Evolutionary conservation across 2,329 filamentous ascomycete genomes (phyloP).

Genomic region (Cladorrhinum sp.): DNA sequence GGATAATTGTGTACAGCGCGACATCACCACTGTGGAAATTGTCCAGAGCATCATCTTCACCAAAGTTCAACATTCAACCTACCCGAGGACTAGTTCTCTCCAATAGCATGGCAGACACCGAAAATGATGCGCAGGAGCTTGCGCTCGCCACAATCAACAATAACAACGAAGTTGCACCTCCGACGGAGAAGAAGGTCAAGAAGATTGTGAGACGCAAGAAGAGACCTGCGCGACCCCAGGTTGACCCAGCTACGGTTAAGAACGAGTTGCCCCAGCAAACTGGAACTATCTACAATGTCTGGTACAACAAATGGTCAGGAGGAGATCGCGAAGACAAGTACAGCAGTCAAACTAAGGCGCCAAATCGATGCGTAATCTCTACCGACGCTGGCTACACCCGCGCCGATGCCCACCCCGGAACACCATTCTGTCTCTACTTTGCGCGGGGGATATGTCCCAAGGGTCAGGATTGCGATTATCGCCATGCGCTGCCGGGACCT

Average conservation of each 20-base stretch:
- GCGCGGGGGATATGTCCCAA: constrained; percentile 78
- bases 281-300: constrained; percentile 95
- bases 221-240: constrained; percentile 83
- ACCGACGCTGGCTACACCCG: constrained; percentile 76
- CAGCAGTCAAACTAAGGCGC: constrained; percentile 75
- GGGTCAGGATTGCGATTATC: constrained; percentile 89
- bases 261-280: constrained; percentile 87
- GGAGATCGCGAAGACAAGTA: constrained; percentile 93
- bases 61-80: background rate
- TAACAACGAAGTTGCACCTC: constrained; percentile 45
- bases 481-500: constrained; percentile 82
- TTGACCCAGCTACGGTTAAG: constrained; percentile 79
- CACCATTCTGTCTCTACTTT: constrained; percentile 92
- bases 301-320: constrained; percentile 98
- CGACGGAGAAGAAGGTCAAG: constrained; percentile 66
- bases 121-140: constrained; percentile 22
- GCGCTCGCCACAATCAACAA: constrained; percentile 37
- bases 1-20: background rate
- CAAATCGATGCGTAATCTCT: constrained; percentile 81
- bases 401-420: constrained; percentile 72
- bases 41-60: background rate
- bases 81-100: background rate
- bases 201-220: constrained; percentile 91
- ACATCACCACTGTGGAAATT: background rate
- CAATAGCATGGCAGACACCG: constrained; percentile 28